Evolutionary conservation across 371 early-diverging fungal species (phyloP), one percentile per base, ranked within the genome.

Genomic region (Synchytrium microbalum): DNA sequence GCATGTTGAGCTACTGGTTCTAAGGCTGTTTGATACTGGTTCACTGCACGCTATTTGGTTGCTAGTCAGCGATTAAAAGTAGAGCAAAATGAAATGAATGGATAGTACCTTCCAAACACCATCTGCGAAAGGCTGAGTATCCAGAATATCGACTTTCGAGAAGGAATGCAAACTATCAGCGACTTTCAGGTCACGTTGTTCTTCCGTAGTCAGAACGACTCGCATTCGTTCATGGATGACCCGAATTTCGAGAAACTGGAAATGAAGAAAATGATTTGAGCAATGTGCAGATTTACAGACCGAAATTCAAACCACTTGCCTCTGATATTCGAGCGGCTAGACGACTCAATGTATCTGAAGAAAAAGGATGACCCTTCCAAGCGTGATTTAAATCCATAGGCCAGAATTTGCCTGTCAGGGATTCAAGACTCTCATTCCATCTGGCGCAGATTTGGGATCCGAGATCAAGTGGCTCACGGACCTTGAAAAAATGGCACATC

Each of bases 1-100:
- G 69, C 76, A 25, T 63, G 58, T 16, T 67, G 58, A 52, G 76
- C 76, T 16, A 74, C 55, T 16, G 66, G 59, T 1, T 46, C 27
- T 0, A 74, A 54, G 2, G 38, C 54, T 28, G 68, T 64, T 25
- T 70, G 64, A 65, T 76, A 79, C 24, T 60, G 58, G n/a, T 24
- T 25, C 19, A 73, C 60, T 13, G 70, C 72, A 23, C 33, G 58
- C 75, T 75, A 52, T 38, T n/a, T 10, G 19, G 46, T 38, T 38
- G 46, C 46, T 19, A 38, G 5, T 19, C 5, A n/a, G n/a, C n/a
- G 46, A 19, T 38, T 38, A 38, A 10, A 38, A 19, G 46, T 38
- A 19, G 46, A 19, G 5, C 46, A 19, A 19, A 19, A 38, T 10
- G 19, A 38, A 38, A 19, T 38, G 5, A 19, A 5, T 5, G 19